Base-by-base conservation (phyloP, 352 stramenopile species). In the Phytophthora pinifolia region DNA sequence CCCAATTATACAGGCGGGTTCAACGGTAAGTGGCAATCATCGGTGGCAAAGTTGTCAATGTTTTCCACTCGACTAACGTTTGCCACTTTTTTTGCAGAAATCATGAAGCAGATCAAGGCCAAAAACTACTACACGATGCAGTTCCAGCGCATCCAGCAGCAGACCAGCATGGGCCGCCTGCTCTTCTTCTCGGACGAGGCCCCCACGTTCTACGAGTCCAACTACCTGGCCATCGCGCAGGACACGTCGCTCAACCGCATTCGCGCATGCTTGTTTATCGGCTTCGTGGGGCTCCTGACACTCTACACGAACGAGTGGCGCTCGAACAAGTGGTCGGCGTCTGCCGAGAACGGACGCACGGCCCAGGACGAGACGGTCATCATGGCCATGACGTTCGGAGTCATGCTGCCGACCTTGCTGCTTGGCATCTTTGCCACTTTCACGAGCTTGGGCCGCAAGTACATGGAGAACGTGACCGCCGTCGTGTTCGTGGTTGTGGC, bases 51-150 rank as follows among this genome's bases (percentile, higher is more conserved):
- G 20, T 22, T 22, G 20, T 22, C 20, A 22, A 22, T 22, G 20
- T 22, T 22, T 22, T 22, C 20, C 20, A 22, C 20, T 22, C 20
- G 20, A 25, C 18, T 54, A 48, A 50, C n/a, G n/a, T 22, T 37
- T 38, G 43, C 17, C 33, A 17, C 34, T 22, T 33, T 52, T 42
- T 48, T 45, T 49, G 15, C 46, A 83, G 75, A 85, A 42, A 92
- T 88, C 49, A 86, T 92, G 70, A 87, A 88, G 46, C 68, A 86
- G 44, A 89, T 89, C 54, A 83, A 83, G 46, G 78, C 75, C 46
- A 88, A 89, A 50, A 77, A 82, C 41, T 92, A 88, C 61, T 89
- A 85, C 62, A 86, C 76, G 42, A 46, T 80, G 43, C 82, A 92
- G 62, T 92, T 92, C 66, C 79, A 86, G 48, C 75, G 76, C 35